phyloP scores from a whole-genome alignment of 78 protist species.

The Mastigamoeba balamuthi region DNA sequence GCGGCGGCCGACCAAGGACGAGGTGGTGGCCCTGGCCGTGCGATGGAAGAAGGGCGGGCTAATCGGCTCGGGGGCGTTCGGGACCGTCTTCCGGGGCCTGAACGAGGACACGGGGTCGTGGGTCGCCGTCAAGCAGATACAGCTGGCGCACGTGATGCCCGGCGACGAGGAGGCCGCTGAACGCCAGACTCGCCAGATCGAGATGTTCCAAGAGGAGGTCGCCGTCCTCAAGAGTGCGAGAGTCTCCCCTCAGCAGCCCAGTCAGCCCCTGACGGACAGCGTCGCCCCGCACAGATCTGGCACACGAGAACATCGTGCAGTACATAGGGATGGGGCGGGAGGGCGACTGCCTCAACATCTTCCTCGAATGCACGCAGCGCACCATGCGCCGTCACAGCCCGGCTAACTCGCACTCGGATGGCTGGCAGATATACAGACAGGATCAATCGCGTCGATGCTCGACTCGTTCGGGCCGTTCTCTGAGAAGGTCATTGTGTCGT shows the following conservation, averaged over 20 bases:
- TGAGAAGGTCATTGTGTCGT: slow-evolving; percentile 43
- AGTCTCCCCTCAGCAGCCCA: too few species aligned
- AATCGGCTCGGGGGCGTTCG: slow-evolving; percentile 59
- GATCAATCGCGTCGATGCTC: slow-evolving; percentile 52
- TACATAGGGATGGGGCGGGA: background rate
- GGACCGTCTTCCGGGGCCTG: slow-evolving; percentile 55
- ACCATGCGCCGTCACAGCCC: too few species aligned
- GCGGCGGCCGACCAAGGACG: too few species aligned
- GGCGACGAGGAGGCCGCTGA: too few species aligned
- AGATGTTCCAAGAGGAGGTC: slow-evolving; percentile 25
- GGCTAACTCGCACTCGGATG: slow-evolving; percentile 22
- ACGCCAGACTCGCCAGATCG: too few species aligned
- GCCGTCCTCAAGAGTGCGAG: too few species aligned
- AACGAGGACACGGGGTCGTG: slow-evolving; percentile 50
- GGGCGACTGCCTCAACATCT: background rate
- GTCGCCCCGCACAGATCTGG: too few species aligned
- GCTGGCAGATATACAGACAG: slow-evolving; percentile 38
- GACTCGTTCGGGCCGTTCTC: slow-evolving; percentile 45
- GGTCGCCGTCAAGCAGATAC: slow-evolving; percentile 52
- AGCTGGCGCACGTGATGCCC: slow-evolving; percentile 7
- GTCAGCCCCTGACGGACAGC: too few species aligned
- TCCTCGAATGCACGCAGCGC: background rate
- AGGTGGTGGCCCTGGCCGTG: too few species aligned
- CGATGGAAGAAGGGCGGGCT: slow-evolving; percentile 56
- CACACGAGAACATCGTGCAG: slow-evolving; percentile 59